These are phyloP conservation scores for Paramecium sonneborni DNA, from an alignment of 73 alveolate genomes.

Conservation along the genomic window DNA sequence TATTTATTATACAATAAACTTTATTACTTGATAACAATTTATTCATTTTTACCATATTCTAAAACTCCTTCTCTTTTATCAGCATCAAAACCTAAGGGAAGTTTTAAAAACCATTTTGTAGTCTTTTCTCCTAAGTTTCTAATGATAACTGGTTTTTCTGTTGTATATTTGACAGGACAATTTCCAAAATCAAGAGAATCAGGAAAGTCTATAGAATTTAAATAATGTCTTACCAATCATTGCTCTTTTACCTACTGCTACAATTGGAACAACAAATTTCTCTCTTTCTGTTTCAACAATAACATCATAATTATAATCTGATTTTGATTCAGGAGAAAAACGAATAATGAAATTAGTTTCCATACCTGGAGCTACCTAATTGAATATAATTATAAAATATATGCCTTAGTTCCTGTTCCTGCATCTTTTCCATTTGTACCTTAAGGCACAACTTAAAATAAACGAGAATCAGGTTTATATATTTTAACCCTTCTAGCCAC, in stretches of 20 bases:
- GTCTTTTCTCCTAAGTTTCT: slow-evolving; percentile 99
- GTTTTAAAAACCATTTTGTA: slow-evolving; percentile 98
- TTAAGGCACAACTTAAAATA: slow-evolving; percentile 95
- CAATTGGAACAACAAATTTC: slow-evolving; percentile 98
- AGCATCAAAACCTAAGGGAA: slow-evolving; percentile 82
- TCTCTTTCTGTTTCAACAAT: slow-evolving; percentile 98
- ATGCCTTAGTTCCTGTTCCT: slow-evolving; percentile 74
- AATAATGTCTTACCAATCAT: slow-evolving; percentile 50
- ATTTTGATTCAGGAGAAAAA: slow-evolving; percentile 98
- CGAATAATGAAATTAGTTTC: slow-evolving; percentile 91
- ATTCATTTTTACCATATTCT: slow-evolving; percentile 74
- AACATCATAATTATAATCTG: slow-evolving; percentile 95
- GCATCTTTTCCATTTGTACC: slow-evolving; percentile 73
- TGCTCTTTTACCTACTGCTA: slow-evolving; percentile 86
- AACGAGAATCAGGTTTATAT: slow-evolving; percentile 98
- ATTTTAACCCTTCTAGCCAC: slow-evolving; percentile 98
- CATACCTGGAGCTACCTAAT: slow-evolving; percentile 98
- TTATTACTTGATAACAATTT: slow-evolving; percentile 80
- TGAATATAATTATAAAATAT: slow-evolving; percentile 1
- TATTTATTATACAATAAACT: slow-evolving; percentile 71
- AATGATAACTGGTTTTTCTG: slow-evolving; percentile 98
- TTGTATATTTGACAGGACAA: slow-evolving; percentile 98
- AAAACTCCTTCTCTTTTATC: slow-evolving; percentile 89
- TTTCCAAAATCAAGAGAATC: slow-evolving; percentile 97
- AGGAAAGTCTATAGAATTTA: slow-evolving; percentile 87